phyloP scores from a whole-genome alignment of 139 green algal species.

The Haematococcus sp. region DNA sequence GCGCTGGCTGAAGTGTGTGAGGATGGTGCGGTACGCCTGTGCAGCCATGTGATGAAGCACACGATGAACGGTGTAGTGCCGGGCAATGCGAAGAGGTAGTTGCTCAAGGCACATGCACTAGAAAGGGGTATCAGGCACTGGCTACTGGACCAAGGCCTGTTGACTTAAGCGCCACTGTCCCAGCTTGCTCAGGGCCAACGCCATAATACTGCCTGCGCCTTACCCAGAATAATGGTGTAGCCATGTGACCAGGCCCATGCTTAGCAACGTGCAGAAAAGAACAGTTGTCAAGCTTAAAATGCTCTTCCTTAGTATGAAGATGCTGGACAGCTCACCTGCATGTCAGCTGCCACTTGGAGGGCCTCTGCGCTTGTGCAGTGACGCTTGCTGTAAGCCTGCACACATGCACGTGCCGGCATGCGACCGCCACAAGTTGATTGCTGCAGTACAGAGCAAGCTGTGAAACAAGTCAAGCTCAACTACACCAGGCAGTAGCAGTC shows the following conservation, averaged over 20 bases:
- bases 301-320: not conserved
- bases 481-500: no score
- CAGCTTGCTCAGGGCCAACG: no score
- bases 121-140: no score
- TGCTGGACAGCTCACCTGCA: slow-evolving; percentile 26
- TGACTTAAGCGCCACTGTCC: no score
- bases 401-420: not conserved
- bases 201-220: no score
- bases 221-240: no score
- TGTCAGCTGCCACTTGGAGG: slow-evolving; percentile 46
- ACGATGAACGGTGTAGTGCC: not conserved
- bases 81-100: not conserved
- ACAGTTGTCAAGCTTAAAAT: no score
- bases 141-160: no score
- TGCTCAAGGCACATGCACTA: not conserved
- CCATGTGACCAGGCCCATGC: no score
- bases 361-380: slow-evolving; percentile 80
- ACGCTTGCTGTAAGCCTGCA: slow-evolving; percentile 58
- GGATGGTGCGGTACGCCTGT: slow-evolving; percentile 72
- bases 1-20: slow-evolving; percentile 98
- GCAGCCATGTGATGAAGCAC: not conserved
- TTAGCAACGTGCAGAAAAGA: no score
- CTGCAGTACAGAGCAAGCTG: no score
- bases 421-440: slow-evolving; percentile 2
- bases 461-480: no score